Evolutionary conservation across 352 stramenopile species (phyloP).

Genomic region (Blastocystis hominis): DNA sequence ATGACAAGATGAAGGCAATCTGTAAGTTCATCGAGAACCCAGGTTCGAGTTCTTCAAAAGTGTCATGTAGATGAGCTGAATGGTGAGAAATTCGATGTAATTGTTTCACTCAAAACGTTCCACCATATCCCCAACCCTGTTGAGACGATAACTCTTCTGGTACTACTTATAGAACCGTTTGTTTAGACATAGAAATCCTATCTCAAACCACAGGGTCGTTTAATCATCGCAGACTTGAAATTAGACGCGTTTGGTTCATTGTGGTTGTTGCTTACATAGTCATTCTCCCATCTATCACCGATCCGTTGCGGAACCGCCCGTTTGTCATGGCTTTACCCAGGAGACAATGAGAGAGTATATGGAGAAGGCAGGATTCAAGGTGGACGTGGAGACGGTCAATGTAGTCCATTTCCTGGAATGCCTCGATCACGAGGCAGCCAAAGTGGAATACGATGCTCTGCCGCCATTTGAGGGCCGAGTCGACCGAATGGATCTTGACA

Average conservation of each 20-base stretch:
- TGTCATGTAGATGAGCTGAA: not conserved
- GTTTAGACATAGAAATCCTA: conserved; percentile 18
- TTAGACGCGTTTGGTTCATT: not conserved
- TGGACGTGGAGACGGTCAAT: not conserved
- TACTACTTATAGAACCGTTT: not conserved
- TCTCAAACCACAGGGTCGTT: conserved; percentile 33
- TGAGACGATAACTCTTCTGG: not conserved
- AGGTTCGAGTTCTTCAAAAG: not conserved
- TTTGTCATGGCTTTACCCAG: conserved; percentile 16
- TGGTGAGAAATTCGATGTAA: conserved; percentile 7
- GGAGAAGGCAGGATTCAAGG: not conserved
- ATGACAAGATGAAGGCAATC: not conserved
- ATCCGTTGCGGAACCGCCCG: not conserved
- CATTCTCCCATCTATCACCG: conserved; percentile 34
- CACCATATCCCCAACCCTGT: conserved; percentile 35
- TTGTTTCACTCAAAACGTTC: conserved; percentile 45
- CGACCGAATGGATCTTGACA: not conserved
- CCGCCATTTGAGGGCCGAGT: not conserved
- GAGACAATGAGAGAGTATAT: not conserved
- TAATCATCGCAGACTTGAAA: conserved; percentile 26
- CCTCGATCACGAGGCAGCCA: conserved; percentile 32
- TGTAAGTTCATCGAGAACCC: conserved; percentile 5
- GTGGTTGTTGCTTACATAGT: not conserved
- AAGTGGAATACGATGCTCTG: not conserved
- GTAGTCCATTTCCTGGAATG: conserved; percentile 6